Percentiles rank a stretch among this genome's conserved stretches.
Evolutionary conservation across 768 basidiomycete genomes (phyloP).

Genomic region (Neoboletus magnificus): DNA sequence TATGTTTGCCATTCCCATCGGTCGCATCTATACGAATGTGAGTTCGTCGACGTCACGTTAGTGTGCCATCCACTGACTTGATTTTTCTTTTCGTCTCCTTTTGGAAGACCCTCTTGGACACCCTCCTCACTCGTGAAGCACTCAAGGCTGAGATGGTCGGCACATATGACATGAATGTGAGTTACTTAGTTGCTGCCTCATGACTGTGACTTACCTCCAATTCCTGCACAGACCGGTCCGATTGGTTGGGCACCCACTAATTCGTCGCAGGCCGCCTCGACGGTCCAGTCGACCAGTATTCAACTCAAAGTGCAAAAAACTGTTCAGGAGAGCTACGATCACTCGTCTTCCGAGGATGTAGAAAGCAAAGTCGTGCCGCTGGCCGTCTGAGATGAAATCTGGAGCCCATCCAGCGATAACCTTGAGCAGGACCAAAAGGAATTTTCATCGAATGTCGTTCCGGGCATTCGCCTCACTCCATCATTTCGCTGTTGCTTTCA

Average conservation of each 20-base stretch:
- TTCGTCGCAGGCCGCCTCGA: too few relatives aligned
- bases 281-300: neutral
- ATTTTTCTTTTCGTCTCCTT: neutral
- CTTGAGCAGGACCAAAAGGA: too few relatives aligned
- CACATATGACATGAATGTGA: neutral
- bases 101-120: conserved; percentile 5
- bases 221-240: neutral
- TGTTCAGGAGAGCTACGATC: neutral
- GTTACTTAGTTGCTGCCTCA: neutral
- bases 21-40: conserved; percentile 1
- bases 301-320: neutral
- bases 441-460: neutral
- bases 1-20: neutral
- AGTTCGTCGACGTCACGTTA: neutral
- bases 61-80: neutral
- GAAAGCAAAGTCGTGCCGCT: neutral
- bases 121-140: conserved; percentile 7
- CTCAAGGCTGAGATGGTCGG: neutral
- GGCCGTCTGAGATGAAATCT: neutral
- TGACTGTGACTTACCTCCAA: neutral
- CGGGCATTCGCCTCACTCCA: too few relatives aligned
- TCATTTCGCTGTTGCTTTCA: too few relatives aligned
- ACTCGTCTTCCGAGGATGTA: neutral
- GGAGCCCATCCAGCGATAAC: too few relatives aligned
- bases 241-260: neutral